Evolutionary conservation across 805 yeast species (phyloP), one percentile per base, ranked within the genome.

Genomic region (Kazachstania martiniae): DNA sequence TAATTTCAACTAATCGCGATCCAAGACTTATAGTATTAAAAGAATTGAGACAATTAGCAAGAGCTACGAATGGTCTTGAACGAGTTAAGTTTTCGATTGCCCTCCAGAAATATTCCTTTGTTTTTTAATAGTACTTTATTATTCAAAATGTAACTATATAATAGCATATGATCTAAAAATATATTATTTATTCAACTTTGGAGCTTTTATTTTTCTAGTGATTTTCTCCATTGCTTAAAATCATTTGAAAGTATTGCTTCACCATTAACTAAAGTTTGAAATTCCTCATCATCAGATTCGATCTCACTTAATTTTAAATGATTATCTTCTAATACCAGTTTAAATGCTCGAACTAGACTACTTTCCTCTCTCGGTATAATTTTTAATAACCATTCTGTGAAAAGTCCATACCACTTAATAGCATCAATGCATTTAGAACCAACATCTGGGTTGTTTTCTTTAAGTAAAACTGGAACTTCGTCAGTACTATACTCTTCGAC

Each of bases 341-440:
- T 74, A 47, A 68, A 82, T n/a, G 67, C 63, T 38, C 76, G 57
- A 35, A 67, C 61, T 63, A 69, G 73, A 1, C 72, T 68, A 8
- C 17, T 2, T n/a, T 32, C 74, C 27, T 70, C 71, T 18, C 63
- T 60, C 9, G 83, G 78, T 13, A 78, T 60, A 16, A 58, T 56
- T 15, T 65, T 66, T 26, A 62, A 62, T 21, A 89, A 51, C 95
- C 95, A 86, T 36, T 82, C 84, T 33, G 84, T 62, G 13, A 79
- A 68, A 0, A 91, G 86, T 3, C 89, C 89, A 55, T 84, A 82
- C 74, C 93, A 91, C 46, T 77, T 82, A 31, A 89, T 63, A 7
- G 89, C 76, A 34, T 77, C 84, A 56, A 76, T 70, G 42, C 94
- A 89, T 47, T 74, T 74, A 55, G 83, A 73, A 32, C 64, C 67